These are phyloP conservation scores for Pyrenula aspistea DNA, from an alignment of 495 filamentous ascomycete genomes.

Conservation along the genomic window DNA sequence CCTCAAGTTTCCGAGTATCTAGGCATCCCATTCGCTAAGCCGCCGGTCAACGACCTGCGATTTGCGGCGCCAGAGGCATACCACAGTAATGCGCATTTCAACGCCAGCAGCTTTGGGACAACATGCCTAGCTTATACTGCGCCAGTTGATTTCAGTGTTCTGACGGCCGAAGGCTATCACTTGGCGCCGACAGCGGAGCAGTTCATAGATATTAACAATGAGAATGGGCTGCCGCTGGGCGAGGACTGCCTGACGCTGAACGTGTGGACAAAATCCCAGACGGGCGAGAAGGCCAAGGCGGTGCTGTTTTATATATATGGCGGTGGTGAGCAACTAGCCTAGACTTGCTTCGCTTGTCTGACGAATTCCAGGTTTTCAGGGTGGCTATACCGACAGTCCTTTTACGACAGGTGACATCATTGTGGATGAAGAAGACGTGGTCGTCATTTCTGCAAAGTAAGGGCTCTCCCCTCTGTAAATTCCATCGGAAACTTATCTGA, in stretches of 20 bases:
- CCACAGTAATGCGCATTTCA: background rate
- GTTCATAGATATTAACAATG: background rate
- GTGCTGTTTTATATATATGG: conserved; percentile 37
- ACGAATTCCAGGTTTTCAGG: conserved; percentile 1
- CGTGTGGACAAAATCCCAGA: conserved; percentile 33
- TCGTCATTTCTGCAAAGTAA: conserved; percentile 36
- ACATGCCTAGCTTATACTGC: background rate
- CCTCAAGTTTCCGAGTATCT: conserved; percentile 32
- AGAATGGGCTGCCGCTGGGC: conserved; percentile 4
- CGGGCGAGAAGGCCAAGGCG: conserved; percentile 11
- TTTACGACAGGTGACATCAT: conserved; percentile 28
- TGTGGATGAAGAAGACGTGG: conserved; percentile 35
- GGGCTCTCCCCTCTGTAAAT: background rate
- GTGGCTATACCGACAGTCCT: conserved; percentile 19
- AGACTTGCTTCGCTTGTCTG: background rate
- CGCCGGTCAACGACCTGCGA: conserved; percentile 15
- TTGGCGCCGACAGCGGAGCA: background rate
- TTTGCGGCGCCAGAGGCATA: conserved; percentile 16
- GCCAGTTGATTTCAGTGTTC: background rate
- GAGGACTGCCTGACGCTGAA: conserved; percentile 45
- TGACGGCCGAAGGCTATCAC: background rate
- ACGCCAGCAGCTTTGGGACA: background rate
- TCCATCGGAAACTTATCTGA: background rate
- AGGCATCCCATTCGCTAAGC: conserved; percentile 28
- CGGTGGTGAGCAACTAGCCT: conserved; percentile 15